Conservation (phyloP, 1,284 basidiomycete genomes). For the Porodaedalea pini region DNA sequence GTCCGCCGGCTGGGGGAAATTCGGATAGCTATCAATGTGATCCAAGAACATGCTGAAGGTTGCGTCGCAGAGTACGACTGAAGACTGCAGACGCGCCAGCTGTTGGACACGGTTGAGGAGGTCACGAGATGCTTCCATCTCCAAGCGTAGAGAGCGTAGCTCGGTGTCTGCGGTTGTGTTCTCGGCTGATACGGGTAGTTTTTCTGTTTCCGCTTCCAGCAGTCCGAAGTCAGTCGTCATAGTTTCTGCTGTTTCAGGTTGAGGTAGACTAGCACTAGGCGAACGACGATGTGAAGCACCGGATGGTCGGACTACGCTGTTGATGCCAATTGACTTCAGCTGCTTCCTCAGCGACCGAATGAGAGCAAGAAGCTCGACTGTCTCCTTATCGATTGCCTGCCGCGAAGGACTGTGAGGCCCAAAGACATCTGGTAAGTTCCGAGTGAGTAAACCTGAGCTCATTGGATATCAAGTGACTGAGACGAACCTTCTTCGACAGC, state of each 20-base stretch:
- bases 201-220: constrained; percentile 43
- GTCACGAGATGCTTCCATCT: constrained; percentile 49
- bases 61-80: constrained; percentile 58
- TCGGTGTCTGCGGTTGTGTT: constrained; percentile 48
- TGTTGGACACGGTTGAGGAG: constrained; percentile 49
- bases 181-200: constrained; percentile 44
- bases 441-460: neutral
- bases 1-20: constrained; percentile 21
- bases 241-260: constrained; percentile 39
- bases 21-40: constrained; percentile 74
- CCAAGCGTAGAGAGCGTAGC: constrained; percentile 53
- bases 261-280: constrained; percentile 51
- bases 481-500: constrained; percentile 23
- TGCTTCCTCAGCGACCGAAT: constrained; percentile 20
- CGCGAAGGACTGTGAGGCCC: constrained; percentile 9
- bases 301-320: constrained; percentile 36
- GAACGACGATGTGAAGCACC: constrained; percentile 22
- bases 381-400: constrained; percentile 5
- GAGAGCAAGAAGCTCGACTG: constrained; percentile 6
- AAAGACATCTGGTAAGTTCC: constrained; percentile 13
- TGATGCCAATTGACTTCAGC: constrained; percentile 39
- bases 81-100: constrained; percentile 48
- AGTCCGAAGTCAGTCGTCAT: constrained; percentile 45
- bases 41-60: constrained; percentile 77
- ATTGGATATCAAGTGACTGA: neutral